A percentile compares a stretch with the other conserved stretches of the same genome.
phyloP scores from a whole-genome alignment of 768 basidiomycete genomes.

The Tulasnella sp. region DNA sequence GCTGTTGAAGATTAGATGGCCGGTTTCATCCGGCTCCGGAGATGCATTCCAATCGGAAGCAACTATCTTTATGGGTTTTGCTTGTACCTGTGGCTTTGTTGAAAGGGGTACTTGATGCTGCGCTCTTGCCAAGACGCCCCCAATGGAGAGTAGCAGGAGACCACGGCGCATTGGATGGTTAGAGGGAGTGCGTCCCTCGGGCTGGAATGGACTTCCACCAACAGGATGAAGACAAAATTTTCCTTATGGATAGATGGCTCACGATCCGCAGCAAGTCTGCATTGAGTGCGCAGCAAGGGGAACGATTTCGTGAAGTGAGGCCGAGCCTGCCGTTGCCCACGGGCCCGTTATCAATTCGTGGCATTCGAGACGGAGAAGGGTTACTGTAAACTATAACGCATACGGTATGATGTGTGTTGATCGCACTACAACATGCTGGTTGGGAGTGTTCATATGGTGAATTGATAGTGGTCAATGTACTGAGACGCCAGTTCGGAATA shows the following conservation, averaged over 20 bases:
- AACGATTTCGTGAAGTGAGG: not conserved
- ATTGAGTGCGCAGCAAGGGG: not conserved
- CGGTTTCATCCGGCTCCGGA: not conserved
- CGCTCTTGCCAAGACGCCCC: not conserved
- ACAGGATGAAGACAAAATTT: not conserved
- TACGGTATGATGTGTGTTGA: not conserved
- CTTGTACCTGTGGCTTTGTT: not conserved
- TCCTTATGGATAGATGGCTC: not conserved
- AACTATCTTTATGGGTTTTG: not conserved
- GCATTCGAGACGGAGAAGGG: no score
- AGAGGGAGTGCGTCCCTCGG: not conserved
- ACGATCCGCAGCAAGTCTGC: not conserved
- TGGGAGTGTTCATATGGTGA: no score
- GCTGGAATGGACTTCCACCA: not conserved
- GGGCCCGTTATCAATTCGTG: not conserved
- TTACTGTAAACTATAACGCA: not conserved
- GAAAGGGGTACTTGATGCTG: not conserved
- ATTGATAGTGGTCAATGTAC: no score
- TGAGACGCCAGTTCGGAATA: no score
- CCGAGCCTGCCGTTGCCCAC: not conserved
- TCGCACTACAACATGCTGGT: not conserved
- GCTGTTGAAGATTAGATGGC: not conserved
- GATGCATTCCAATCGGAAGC: not conserved
- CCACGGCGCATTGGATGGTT: not conserved
- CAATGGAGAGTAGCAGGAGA: not conserved